phyloP scores from a whole-genome alignment of 2,329 filamentous ascomycete species.

The Colletotrichum sp. region DNA sequence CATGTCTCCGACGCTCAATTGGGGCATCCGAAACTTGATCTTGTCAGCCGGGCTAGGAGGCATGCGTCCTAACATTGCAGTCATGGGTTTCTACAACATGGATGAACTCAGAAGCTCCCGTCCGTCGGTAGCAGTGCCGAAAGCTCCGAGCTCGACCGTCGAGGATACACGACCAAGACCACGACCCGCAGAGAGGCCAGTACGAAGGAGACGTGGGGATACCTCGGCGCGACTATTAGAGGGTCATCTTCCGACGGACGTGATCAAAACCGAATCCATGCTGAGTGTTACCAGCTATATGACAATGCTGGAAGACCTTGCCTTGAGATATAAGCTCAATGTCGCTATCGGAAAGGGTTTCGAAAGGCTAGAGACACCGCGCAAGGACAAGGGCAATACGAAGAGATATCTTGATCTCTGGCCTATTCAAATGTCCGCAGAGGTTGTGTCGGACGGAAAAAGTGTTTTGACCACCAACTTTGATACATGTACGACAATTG shows the following conservation, averaged over 20 bases:
- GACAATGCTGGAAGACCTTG: slow-evolving; percentile 81
- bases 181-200: slow-evolving; percentile 34
- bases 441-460: slow-evolving; percentile 71
- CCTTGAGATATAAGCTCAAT: slow-evolving; percentile 80
- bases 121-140: slow-evolving; percentile 62
- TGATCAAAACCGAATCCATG: slow-evolving; percentile 70
- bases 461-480: slow-evolving; percentile 85
- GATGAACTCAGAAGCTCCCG: slow-evolving; percentile 71
- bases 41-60: slow-evolving; percentile 82
- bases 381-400: slow-evolving; percentile 57
- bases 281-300: slow-evolving; percentile 78
- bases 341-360: slow-evolving; percentile 87
- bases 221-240: slow-evolving; percentile 62
- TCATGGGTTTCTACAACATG: slow-evolving; percentile 81
- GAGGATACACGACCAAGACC: slow-evolving; percentile 33
- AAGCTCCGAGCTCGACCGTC: slow-evolving; percentile 42
- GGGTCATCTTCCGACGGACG: slow-evolving; percentile 70
- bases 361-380: slow-evolving; percentile 75
- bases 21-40: slow-evolving; percentile 84
- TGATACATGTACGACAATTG: slow-evolving; percentile 72
- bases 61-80: slow-evolving; percentile 88
- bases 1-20: slow-evolving; percentile 82
- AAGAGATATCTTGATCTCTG: slow-evolving; percentile 88
- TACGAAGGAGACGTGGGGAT: slow-evolving; percentile 51
- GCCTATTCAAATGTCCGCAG: slow-evolving; percentile 93